Base-by-base conservation (phyloP, 108 stramenopile species). In the Aurantiochytrium sp. region DNA sequence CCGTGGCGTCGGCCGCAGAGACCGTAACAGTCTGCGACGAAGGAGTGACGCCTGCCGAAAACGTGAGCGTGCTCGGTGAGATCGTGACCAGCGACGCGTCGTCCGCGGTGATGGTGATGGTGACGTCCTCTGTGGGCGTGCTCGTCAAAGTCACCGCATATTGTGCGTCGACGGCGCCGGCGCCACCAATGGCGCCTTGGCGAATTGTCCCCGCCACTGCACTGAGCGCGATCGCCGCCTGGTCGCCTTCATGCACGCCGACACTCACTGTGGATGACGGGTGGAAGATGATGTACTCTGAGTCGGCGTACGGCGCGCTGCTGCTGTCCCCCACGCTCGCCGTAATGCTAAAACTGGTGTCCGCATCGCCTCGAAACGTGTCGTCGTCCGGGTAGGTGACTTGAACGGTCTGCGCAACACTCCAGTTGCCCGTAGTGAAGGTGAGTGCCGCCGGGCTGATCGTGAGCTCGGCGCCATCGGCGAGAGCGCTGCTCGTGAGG, bases 111-210 rank as follows among this genome's bases (percentile, higher is more conserved):
- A 65, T 65, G 59, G 15, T 65, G 3, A 65, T 10, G 22, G 59
- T 65, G 10, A 65, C 59, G 19, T 65, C 32, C 27, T 59, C 55
- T 6, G 55, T 59, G 27, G 55, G 55, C 27, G 32, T 59, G 17
- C 55, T 59, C 8, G 55, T n/a, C 4, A 59, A 15, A 6, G 4
- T 32, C 10, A 50, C 12, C n/a, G n/a, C n/a, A n/a, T n/a, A n/a
- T n/a, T 15, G 15, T 1, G 59, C 59, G n/a, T 42, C 87, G 22
- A 90, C 87, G 3, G 90, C 90, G 53, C 89, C 89, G 17, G 85
- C 52, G 36, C 37, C 87, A 37, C 86, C 68, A 12, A 59, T 22
- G 2, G 50, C 89, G 36, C 89, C 89, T 69, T 90, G 88, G 4
- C 59, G 24, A 17, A 90, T 85, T 3, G 89, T 85, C 37, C 89